These are phyloP conservation scores for Schizochytrium sp. DNA, from an alignment of 108 stramenopile species.

Conservation along the genomic window DNA sequence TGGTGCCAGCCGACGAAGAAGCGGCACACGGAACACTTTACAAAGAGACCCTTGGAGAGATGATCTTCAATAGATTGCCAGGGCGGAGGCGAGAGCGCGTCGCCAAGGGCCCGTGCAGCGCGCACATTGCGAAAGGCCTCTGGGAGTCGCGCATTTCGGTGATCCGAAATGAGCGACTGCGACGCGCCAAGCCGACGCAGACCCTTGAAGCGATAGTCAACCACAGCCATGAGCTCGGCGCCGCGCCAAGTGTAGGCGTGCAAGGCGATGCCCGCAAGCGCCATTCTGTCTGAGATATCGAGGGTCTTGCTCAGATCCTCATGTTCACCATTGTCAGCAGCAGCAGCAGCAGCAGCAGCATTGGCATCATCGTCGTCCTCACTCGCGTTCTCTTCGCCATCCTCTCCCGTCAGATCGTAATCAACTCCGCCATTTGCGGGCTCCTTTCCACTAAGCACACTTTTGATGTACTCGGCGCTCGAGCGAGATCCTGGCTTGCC, in stretches of 20 bases:
- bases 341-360: constrained; percentile 28
- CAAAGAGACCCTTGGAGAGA: not conserved
- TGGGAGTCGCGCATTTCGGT: not conserved
- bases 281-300: constrained; percentile 29
- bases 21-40: not conserved
- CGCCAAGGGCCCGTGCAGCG: not conserved
- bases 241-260: constrained; percentile 35
- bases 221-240: constrained; percentile 26
- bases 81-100: not conserved
- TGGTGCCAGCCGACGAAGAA: constrained; percentile 11
- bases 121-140: not conserved
- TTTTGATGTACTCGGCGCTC: too few species aligned
- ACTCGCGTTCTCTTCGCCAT: constrained; percentile 36
- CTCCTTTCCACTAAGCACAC: too few species aligned
- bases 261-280: not conserved
- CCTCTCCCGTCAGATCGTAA: constrained; percentile 61
- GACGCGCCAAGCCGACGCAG: constrained; percentile 23
- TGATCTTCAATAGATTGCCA: constrained; percentile 5
- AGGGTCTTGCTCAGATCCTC: constrained; percentile 63
- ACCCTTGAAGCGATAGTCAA: constrained; percentile 46
- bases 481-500: not conserved
- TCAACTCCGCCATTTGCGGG: constrained; percentile 29
- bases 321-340: constrained; percentile 62
- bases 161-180: not conserved
- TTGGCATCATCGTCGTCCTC: constrained; percentile 22